phyloP scores from a whole-genome alignment of 2,329 filamentous ascomycete species.

The Remersonia thermophila region DNA sequence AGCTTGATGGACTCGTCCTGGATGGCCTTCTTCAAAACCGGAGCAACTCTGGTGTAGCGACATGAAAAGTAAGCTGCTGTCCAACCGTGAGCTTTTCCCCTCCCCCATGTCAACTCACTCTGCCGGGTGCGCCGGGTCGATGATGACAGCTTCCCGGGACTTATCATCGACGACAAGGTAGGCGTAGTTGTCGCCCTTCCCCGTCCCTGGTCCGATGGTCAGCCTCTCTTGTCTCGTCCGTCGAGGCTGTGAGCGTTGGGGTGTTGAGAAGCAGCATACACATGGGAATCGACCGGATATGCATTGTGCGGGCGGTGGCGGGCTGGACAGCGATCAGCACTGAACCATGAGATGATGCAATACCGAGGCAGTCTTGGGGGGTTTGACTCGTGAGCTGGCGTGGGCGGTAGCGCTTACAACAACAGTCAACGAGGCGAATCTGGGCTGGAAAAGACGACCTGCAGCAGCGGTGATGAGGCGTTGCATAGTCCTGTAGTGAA shows the following conservation, averaged over 20 bases:
- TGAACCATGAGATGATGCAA: neutral
- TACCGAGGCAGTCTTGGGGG: neutral
- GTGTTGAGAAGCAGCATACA: slow-evolving; percentile 42
- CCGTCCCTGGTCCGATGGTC: slow-evolving; percentile 58
- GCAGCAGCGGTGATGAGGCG: slow-evolving; percentile 15
- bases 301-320: slow-evolving; percentile 47
- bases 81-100: too few species aligned
- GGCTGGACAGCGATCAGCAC: slow-evolving; percentile 3
- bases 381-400: too few species aligned
- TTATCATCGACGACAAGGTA: slow-evolving; percentile 71
- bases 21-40: slow-evolving; percentile 61
- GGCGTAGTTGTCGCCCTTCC: slow-evolving; percentile 70
- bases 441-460: slow-evolving; percentile 20
- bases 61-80: neutral
- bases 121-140: slow-evolving; percentile 67
- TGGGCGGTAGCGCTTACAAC: too few species aligned
- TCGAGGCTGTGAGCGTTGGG: neutral
- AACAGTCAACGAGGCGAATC: neutral
- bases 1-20: slow-evolving; percentile 64
- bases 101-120: slow-evolving; percentile 50
- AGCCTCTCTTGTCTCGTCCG: too few species aligned
- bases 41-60: slow-evolving; percentile 36
- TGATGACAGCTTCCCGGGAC: slow-evolving; percentile 63
- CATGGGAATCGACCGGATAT: slow-evolving; percentile 82
- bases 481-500: slow-evolving; percentile 18